phyloP scores from a whole-genome alignment of 2,329 filamentous ascomycete species.

The Claviceps monticola region DNA sequence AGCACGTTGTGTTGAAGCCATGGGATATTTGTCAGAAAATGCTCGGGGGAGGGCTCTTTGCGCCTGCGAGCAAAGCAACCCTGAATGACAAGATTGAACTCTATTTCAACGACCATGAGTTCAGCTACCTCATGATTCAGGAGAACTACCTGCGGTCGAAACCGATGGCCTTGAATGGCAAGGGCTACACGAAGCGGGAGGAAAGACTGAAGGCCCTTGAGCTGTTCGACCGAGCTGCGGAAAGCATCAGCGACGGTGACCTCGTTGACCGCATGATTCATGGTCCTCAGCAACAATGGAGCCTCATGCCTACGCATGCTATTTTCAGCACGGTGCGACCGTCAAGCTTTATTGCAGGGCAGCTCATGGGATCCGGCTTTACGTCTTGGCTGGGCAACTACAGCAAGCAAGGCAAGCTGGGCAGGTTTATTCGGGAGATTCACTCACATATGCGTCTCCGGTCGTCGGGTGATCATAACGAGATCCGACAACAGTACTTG shows the following conservation, averaged over 20 bases:
- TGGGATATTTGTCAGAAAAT: conserved; percentile 98
- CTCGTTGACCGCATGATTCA: conserved; percentile 97
- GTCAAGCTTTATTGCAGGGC: conserved; percentile 73
- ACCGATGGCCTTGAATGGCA: conserved; percentile 48
- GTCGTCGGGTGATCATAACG: conserved; percentile 80
- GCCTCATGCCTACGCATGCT: conserved; percentile 90
- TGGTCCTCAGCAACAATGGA: conserved; percentile 96
- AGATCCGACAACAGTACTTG: conserved; percentile 88
- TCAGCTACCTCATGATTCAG: conserved; percentile 94
- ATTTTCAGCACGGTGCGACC: conserved; percentile 90
- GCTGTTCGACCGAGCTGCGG: conserved; percentile 72
- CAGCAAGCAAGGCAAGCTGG: conserved; percentile 68
- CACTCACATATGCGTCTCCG: conserved; percentile 93
- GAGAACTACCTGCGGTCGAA: conserved; percentile 89
- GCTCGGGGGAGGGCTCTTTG: conserved; percentile 74
- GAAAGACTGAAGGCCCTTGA: conserved; percentile 72
- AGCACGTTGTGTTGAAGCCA: conserved; percentile 88
- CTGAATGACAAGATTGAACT: conserved; percentile 97
- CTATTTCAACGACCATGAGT: conserved; percentile 98
- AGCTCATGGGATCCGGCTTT: conserved; percentile 61
- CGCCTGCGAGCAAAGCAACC: conserved; percentile 66
- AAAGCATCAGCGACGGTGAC: conserved; percentile 95
- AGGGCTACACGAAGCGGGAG: conserved; percentile 47
- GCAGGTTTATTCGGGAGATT: conserved; percentile 77
- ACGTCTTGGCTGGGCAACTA: conserved; percentile 92